These are phyloP conservation scores for Geotrichum cucujoidarum DNA, from an alignment of 1,139 yeast genomes.

Conservation along the genomic window DNA sequence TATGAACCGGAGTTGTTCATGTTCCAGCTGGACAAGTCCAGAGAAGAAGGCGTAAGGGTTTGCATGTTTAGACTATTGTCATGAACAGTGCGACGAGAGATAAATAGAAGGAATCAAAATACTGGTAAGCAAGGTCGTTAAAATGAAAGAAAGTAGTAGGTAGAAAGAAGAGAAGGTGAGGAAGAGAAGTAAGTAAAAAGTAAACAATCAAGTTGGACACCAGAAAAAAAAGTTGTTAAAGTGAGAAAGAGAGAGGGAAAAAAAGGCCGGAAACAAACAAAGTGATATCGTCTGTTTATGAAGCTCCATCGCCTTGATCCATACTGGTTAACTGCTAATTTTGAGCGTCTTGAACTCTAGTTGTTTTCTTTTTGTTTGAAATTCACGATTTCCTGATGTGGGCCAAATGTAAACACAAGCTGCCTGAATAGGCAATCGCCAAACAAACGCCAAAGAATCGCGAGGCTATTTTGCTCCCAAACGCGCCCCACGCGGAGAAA, in stretches of 20 bases:
- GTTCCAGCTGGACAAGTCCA: constrained; percentile 19
- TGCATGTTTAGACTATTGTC: constrained; percentile 4
- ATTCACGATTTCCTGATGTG: constrained; percentile 5
- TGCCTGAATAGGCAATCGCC: neutral
- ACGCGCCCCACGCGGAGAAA: neutral
- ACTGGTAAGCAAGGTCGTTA: neutral
- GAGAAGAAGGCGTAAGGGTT: constrained; percentile 8
- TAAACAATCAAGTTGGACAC: neutral
- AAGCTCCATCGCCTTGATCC: too few species aligned
- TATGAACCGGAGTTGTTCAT: constrained; percentile 13
- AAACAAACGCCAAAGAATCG: constrained; percentile 4
- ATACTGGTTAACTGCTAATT: too few species aligned
- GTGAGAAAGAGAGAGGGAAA: constrained; percentile 1
- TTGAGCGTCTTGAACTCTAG: too few species aligned
- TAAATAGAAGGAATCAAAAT: neutral
- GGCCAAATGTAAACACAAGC: constrained; percentile 12
- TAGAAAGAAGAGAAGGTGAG: neutral
- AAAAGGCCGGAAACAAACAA: neutral
- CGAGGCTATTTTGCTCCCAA: neutral
- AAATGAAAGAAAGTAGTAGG: neutral
- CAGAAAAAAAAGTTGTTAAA: too few species aligned
- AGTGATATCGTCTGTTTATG: too few species aligned
- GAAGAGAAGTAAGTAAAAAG: neutral
- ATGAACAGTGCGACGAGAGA: neutral
- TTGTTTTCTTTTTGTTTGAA: neutral